Percentiles rank a stretch among this genome's conserved stretches.
Evolutionary conservation across 805 yeast species (phyloP).

Genomic region (Maudiozyma bulderi): DNA sequence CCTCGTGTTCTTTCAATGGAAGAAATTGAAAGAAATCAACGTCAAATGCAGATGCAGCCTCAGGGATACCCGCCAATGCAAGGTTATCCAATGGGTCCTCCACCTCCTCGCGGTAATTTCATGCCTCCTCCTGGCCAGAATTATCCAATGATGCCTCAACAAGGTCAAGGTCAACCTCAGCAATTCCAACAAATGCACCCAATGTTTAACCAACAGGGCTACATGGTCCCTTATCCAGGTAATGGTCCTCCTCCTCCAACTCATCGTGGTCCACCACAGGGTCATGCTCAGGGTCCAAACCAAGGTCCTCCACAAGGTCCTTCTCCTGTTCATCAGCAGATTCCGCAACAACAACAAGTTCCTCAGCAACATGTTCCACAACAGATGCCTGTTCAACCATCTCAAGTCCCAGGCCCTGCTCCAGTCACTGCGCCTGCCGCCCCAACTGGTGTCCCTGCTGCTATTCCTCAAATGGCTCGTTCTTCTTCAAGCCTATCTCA

Average conservation of each 20-base stretch:
- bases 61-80: slow-evolving; percentile 8
- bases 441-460: slow-evolving; percentile 8
- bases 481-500: neutral
- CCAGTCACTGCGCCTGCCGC: slow-evolving; percentile 1
- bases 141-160: neutral
- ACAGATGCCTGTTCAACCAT: slow-evolving; percentile 1
- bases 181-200: slow-evolving; percentile 9
- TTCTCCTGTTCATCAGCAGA: neutral
- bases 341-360: neutral
- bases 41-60: slow-evolving; percentile 19
- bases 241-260: slow-evolving; percentile 9
- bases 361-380: slow-evolving; percentile 1
- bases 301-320: slow-evolving; percentile 1
- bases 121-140: slow-evolving; percentile 10
- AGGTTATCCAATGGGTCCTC: neutral
- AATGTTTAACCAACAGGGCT: neutral
- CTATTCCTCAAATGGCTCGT: slow-evolving; percentile 11
- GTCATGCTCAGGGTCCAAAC: neutral
- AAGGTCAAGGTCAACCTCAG: slow-evolving; percentile 5
- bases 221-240: slow-evolving; percentile 6
- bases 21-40: slow-evolving; percentile 63
- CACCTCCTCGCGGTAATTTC: slow-evolving; percentile 10
- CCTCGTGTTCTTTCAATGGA: slow-evolving; percentile 47
- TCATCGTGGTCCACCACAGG: slow-evolving; percentile 5
- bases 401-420: slow-evolving; percentile 4